phyloP scores from a whole-genome alignment of 1,284 basidiomycete genomes.

The Meira miltonrushii region DNA sequence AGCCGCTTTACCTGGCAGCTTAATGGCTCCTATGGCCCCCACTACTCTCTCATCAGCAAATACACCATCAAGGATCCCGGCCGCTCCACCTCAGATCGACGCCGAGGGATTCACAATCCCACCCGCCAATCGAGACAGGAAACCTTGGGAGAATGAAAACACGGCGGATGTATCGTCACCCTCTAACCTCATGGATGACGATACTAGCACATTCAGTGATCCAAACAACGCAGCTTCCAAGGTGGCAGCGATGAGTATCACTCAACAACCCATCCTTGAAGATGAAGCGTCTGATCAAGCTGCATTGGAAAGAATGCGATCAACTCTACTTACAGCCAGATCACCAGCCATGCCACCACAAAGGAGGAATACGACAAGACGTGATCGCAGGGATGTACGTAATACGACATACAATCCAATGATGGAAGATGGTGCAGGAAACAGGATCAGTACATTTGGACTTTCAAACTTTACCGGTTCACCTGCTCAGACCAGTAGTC shows the following conservation, averaged over 20 bases:
- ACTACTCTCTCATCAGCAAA: constrained; percentile 9
- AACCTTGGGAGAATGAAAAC: constrained; percentile 53
- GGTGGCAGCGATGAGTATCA: constrained; percentile 49
- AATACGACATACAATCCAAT: constrained; percentile 54
- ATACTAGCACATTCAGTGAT: constrained; percentile 26
- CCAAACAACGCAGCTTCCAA: constrained; percentile 19
- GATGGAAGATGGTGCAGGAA: not conserved
- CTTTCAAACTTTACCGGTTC: not conserved
- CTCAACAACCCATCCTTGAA: constrained; percentile 55
- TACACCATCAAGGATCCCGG: not conserved
- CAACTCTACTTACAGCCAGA: constrained; percentile 51
- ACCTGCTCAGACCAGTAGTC: constrained; percentile 1
- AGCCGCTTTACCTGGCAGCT: constrained; percentile 13
- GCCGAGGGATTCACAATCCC: constrained; percentile 58
- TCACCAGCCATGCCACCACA: constrained; percentile 19
- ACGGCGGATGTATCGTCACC: constrained; percentile 11
- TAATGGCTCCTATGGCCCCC: constrained; percentile 40
- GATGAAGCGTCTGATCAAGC: constrained; percentile 55
- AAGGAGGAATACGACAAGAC: constrained; percentile 52
- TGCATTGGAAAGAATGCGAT: constrained; percentile 57
- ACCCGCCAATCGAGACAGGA: constrained; percentile 54
- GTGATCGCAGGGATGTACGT: constrained; percentile 56
- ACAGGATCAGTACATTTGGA: not conserved
- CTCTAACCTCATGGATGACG: constrained; percentile 50
- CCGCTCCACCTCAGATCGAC: constrained; percentile 52